These are phyloP conservation scores for Tolypocladium amazonense DNA, from an alignment of 2,329 filamentous ascomycete genomes.

Conservation along the genomic window DNA sequence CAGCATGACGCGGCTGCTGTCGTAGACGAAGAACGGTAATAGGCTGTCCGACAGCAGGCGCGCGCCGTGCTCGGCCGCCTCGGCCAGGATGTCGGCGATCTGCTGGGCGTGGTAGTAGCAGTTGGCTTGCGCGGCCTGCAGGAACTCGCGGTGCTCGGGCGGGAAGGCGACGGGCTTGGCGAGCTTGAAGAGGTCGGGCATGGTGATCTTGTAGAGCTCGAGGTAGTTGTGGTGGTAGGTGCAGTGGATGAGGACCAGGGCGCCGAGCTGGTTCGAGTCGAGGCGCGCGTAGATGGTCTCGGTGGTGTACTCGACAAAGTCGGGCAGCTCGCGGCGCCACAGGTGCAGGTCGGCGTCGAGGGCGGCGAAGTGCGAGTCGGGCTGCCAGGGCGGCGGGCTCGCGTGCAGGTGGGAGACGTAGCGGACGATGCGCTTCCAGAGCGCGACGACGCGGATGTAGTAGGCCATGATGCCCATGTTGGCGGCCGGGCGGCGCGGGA, in stretches of 20 bases:
- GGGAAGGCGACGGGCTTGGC: conserved; percentile 28
- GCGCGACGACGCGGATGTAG: conserved; percentile 28
- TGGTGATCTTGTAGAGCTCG: conserved; percentile 33
- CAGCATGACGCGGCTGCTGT: conserved; percentile 35
- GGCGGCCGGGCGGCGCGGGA: conserved; percentile 26
- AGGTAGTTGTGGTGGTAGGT: conserved; percentile 35
- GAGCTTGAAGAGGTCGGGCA: conserved; percentile 33
- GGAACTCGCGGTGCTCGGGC: conserved; percentile 24
- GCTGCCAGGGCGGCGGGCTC: conserved; percentile 28
- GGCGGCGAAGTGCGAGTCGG: conserved; percentile 29
- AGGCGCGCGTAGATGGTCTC: conserved; percentile 34
- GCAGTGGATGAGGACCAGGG: conserved; percentile 32
- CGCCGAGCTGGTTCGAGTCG: conserved; percentile 34
- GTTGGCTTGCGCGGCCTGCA: conserved; percentile 23
- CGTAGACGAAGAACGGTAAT: conserved; percentile 34
- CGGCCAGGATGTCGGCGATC: conserved; percentile 26
- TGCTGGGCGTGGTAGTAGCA: conserved; percentile 27
- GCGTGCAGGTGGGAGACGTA: conserved; percentile 30
- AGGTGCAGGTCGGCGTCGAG: conserved; percentile 27
- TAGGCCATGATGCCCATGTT: conserved; percentile 34
- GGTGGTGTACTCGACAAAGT: conserved; percentile 30
- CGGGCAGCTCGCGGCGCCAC: conserved; percentile 30
- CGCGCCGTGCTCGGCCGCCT: conserved; percentile 28
- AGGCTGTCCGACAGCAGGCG: conserved; percentile 31
- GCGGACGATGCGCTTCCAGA: conserved; percentile 29